Base-by-base conservation (phyloP, 768 basidiomycete species). In the Clitopilus passeckerianus region DNA sequence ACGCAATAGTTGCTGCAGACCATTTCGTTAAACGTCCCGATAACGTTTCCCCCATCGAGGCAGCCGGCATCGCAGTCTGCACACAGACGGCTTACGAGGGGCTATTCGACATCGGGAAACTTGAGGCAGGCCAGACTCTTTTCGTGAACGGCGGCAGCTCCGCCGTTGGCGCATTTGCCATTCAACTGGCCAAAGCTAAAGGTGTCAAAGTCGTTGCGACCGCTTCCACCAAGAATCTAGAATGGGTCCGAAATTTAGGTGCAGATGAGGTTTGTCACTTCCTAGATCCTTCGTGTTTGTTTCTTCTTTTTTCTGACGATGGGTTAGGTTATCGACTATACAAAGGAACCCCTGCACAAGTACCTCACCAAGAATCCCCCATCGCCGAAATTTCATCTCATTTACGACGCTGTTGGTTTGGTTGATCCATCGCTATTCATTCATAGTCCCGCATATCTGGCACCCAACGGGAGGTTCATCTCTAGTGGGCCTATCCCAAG, bases 141-240 rank as follows among this genome's bases (percentile, higher is more conserved):
- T 81, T 91, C 63, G 74, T 93, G 65, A 86, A 89, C 59, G 89
- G 89, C 0, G 90, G 87, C 2, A 86, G 85, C 55, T 83, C 86
- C 1, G 72, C 84, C 9, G 86, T 90, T 1, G 90, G 90, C 4
- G 73, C 78, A 18, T 81, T 80, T 63, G 89, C 87, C 0, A 86
- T 91, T 53, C 88, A 91, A 68, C 67, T 91, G 9, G 87, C 89
- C 8, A 91, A 90, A 66, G 77, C 81, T 0, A 75, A 74, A 61
- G 86, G 86, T 3, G 82, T 82, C 57, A 74, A 68, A 54, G 87
- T 91, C 5, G 73, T 80, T 1, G 82, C 82, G 0, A 82, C 78
- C 24, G 86, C 86, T 9, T 89, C 87, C 2, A 75, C 67, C 1
- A 81, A 77, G 68, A 90, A 89, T 60, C 80, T 82, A 50, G 75